phyloP scores from a whole-genome alignment of 306 rosid genomes.

The Crotalaria pallida region DNA sequence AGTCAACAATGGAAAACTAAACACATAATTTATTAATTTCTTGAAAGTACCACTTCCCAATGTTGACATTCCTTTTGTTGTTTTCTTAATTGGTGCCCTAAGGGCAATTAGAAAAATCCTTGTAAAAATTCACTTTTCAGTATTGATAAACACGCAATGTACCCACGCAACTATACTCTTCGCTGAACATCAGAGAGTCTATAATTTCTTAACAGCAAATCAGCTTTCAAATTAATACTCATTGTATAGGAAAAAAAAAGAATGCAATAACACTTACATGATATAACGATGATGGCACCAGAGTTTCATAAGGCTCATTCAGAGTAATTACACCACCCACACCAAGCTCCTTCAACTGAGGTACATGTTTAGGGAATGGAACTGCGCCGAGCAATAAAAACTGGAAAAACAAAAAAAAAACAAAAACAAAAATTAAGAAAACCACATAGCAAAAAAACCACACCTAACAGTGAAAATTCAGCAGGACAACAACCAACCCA shows the following conservation, averaged over 20 bases:
- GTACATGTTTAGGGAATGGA: conserved; percentile 96
- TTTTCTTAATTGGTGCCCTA: no score
- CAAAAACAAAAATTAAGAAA: conserved; percentile 4
- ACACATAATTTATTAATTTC: no score
- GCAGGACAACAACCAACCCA: neutral
- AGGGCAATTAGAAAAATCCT: no score
- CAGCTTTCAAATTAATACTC: neutral
- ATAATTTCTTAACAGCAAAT: neutral
- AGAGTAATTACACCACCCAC: conserved; percentile 96
- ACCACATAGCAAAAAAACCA: neutral
- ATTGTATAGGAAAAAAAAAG: no score
- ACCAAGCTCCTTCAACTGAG: conserved; percentile 81
- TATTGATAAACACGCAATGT: neutral
- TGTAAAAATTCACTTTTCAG: neutral
- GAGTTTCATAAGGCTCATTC: conserved; percentile 87
- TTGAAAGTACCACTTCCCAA: no score
- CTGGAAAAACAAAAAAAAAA: conserved; percentile 35
- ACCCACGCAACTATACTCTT: neutral
- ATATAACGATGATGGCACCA: conserved; percentile 78
- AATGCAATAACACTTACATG: conserved; percentile 37
- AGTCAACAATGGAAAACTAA: no score
- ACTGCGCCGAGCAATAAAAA: conserved; percentile 86
- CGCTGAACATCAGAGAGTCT: neutral
- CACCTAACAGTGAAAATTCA: neutral
- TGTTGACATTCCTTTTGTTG: no score